Evolutionary conservation across 176 grass and related monocot species (phyloP), one percentile per base, ranked within the genome.

Genomic region (Puccinellia tenuiflora): DNA sequence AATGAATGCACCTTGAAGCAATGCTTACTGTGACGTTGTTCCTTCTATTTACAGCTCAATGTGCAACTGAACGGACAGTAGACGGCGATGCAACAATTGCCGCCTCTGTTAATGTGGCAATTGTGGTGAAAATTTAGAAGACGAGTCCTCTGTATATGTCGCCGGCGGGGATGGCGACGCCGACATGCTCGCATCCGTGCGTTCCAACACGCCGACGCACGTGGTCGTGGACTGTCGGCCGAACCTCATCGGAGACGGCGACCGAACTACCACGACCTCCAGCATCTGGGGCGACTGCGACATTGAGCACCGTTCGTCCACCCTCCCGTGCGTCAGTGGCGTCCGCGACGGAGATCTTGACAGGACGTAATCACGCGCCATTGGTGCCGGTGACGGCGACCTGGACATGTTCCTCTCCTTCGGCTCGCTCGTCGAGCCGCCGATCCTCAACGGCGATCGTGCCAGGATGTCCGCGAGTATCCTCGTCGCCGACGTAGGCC

Each of bases 381-480:
- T 22, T 5, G 54, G 68, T 1, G 39, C 26, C 13, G 86, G 80
- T 0, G 80, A 83, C 2, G 87, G 76, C 12, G 79, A 82, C 22
- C 45, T 87, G 4, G 85, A 56, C 14, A 54, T 2, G 68, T 20
- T 34, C 61, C 7, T 34, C 12, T 80, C 84, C 38, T 86, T 73
- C 1, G 45, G 10, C n/a, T 38, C 79, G 25, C 28, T 70, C 39
- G 85, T 48, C 7, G 85, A 82, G 62, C 50, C 13, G 16, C 48
- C 18, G 21, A 65, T 57, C n/a, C 79, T 77, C 64, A 73, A 7
- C 34, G 86, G 81, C 12, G 88, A 89, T 34, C 51, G 83, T 2
- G 69, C 71, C 18, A 89, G 3, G 40, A 89, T 85, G 31, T 89
- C 87, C 24, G 40, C 52, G 13, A 89, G 53, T 40, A 85, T 64